A percentile compares a stretch with the other conserved stretches of the same genome.
Evolutionary conservation across 257 asterid genomes (phyloP).

Genomic region (Cynanchum wilfordii): DNA sequence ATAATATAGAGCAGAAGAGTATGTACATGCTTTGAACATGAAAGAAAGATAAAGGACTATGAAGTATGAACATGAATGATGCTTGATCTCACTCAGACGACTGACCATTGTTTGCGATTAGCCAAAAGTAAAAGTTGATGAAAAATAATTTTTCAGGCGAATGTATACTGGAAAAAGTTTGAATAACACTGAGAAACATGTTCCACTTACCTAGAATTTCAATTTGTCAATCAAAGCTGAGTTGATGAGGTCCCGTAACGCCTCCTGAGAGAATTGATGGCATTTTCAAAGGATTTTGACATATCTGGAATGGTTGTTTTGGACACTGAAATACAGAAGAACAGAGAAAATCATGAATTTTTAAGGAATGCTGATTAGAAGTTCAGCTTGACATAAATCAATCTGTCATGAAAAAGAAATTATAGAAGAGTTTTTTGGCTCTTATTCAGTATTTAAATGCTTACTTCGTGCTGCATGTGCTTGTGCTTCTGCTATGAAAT

Average conservation of each 20-base stretch:
- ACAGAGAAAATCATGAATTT: conserved; percentile 6
- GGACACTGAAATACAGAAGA: conserved; percentile 42
- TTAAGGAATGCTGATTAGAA: neutral
- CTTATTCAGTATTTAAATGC: conserved; percentile 19
- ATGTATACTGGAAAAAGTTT: neutral
- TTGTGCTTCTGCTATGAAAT: conserved; percentile 64
- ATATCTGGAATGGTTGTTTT: conserved; percentile 70
- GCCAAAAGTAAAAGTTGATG: neutral
- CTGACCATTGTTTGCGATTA: neutral
- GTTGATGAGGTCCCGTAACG: conserved; percentile 59
- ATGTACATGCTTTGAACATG: no score
- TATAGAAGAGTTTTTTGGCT: neutral
- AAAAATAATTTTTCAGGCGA: neutral
- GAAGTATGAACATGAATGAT: no score
- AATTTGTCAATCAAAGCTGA: conserved; percentile 27
- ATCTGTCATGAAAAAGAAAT: neutral
- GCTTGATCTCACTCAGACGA: no score
- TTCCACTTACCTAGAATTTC: conserved; percentile 14
- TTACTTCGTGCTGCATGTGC: conserved; percentile 69
- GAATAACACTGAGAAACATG: neutral
- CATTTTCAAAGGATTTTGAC: conserved; percentile 55
- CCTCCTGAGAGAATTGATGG: conserved; percentile 59
- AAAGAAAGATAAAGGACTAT: no score
- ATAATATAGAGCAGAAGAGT: no score
- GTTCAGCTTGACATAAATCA: neutral